Base-by-base conservation (phyloP, 2,329 filamentous ascomycete genomes). In the Aspergillus latus region DNA sequence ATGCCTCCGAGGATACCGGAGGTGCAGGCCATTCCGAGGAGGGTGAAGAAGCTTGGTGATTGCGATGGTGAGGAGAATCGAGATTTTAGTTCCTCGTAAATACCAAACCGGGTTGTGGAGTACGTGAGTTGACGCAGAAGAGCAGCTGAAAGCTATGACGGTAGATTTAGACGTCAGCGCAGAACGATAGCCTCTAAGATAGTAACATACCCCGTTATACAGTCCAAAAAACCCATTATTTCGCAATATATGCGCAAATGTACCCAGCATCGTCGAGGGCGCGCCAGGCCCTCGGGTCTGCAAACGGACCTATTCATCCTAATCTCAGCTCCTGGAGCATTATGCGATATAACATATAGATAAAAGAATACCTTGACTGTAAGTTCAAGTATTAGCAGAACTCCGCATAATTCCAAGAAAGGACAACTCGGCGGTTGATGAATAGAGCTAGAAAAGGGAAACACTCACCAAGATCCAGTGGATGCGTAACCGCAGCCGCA, bases 91-190 rank as follows among this genome's bases (percentile, higher is more conserved):
- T 96, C 87, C 77, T 97, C 94, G 80, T 99, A 99, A 62, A 97
- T 86, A 62, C 92, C 94, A 78, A 99, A 99, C 48, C 94, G 90
- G 37, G 92, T 94, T 49, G 94, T 99, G 58, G 89, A 94, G 80
- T 99, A 99, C 58, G 94, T 97, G 65, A 92, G 83, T 78, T 97
- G 94, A 62, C 94, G 92, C 56, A 97, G 83, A 48, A 97, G 84
- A 55, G 92, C 94, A 64, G 94, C 94, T 2, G 92, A 95, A 57
- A 97, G 86, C 77, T 86, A 50, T 64, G 11, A 36, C 21, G 29
- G 44, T 36, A 49, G 43, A 21, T 6, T 16, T 46, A 37, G 44
- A 30, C 39, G 48, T 49, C 40, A 57, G 45, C 49, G 49, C 49
- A 48, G 21, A 46, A 16, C 30, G 11, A 5, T n/a, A 2, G 16